Evolutionary conservation across 2,329 filamentous ascomycete genomes (phyloP), one percentile per base, ranked within the genome.

Genomic region (Sarocladium brachiariae): DNA sequence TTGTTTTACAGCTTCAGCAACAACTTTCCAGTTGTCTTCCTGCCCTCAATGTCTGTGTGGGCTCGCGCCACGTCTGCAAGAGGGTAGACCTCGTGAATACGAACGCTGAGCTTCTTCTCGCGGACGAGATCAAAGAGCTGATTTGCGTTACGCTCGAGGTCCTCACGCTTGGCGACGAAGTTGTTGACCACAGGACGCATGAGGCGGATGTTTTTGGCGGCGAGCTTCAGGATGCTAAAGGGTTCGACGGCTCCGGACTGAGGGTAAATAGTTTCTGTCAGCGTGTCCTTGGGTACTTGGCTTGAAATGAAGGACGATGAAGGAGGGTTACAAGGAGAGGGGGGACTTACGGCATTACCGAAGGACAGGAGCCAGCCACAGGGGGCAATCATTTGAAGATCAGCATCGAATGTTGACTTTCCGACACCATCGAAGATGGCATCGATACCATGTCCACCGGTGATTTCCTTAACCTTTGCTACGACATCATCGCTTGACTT

Each of bases 371-470:
- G 69, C 2, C 76, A 85, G 4, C 89, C 91, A 72, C 95, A 95
- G 55, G 83, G 67, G 57, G 84, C 86, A 50, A 92, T 75, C 58
- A 82, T 78, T 56, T 90, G 81, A 56, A 96, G 65, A 60, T 84
- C 86, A 18, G 80, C 75, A 58, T 96, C 88, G 69, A 93, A 95
- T 0, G 91, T 96, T 46, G 77, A 76, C 70, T 89, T 89, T 11
- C 90, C 91, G 2, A 96, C 88, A 5, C 87, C 87, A 63, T 96
- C 90, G 63, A 89, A 95, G 24, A 95, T 85, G 9, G 84, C 89
- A 55, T 81, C 78, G 2, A 86, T 83, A 7, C 91, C 91, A 53
- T 81, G 70, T 0, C 85, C 85, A 2, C 74, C 78, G 0, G 89
- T 96, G 46, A 88, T 81, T 63, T 86, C 77, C 59, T 76, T 72